Evolutionary conservation across 1,284 basidiomycete genomes (phyloP), one percentile per base, ranked within the genome.

Genomic region (Sanguinoderma infundibulare): DNA sequence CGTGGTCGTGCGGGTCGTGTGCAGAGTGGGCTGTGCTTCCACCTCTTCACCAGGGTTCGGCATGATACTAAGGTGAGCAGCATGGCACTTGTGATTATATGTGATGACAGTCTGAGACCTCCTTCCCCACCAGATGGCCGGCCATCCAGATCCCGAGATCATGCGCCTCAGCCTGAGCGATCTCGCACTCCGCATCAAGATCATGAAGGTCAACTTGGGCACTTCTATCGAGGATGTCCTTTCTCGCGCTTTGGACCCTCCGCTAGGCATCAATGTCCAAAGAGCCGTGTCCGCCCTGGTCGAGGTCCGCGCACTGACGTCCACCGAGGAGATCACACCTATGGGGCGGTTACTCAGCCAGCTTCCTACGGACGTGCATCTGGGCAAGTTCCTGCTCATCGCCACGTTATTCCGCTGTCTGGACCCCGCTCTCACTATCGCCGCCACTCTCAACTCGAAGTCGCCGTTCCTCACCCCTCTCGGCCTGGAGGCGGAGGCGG

Each of bases 111-210:
- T 7, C 1, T 47, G 7, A 34, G 22, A 12, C 17, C 5, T 30
- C 53, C 4, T 40, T 38, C 14, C n/a, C n/a, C n/a, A n/a, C n/a
- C 61, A 96, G 94, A 85, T 99, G 79, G 89, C 92, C 2, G 94
- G 96, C 24, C 91, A 96, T 74, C 96, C 96, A 2, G 83, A 96
- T 47, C 98, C 97, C 0, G 97, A 99, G 76, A 99, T 99, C 87
- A 89, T 95, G 76, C 87, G 98, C 26, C 81, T 99, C 4, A 98
- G 96, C 65, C 80, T 99, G 30, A 96, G 97, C 60, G 96, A 98
- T 73, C 85, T 99, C 20, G 95, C 96, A 0, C 81, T 99, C 52
- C 90, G 96, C 53, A 98, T 97, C 78, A 99, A 99, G 79, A 97
- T 98, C 63, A 93, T 99, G 87, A 95, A 94, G 70, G 82, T 98